Percentiles rank a stretch among this genome's conserved stretches.
Evolutionary conservation across 2,329 filamentous ascomycete species (phyloP).

Genomic region (Fusarium sp.): DNA sequence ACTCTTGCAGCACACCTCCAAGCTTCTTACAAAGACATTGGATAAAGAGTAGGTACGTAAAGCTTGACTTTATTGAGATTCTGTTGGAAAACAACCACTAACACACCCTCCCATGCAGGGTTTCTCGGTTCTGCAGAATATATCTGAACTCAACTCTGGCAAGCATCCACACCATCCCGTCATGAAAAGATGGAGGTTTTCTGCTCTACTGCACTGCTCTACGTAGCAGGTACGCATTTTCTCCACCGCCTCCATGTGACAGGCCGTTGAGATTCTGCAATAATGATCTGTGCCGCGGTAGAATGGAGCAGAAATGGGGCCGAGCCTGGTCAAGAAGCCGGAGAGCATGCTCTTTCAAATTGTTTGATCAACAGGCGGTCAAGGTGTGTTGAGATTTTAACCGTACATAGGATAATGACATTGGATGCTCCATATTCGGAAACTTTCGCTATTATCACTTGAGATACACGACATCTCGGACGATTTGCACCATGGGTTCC

Average conservation of each 20-base stretch:
- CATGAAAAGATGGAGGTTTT: constrained; percentile 5
- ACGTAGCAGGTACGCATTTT: constrained; percentile 28
- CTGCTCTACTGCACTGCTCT: constrained; percentile 9
- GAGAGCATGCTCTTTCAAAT: constrained; percentile 24
- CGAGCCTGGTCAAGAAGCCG: constrained; percentile 32
- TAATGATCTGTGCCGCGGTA: constrained; percentile 46
- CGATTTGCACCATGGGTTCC: constrained; percentile 19
- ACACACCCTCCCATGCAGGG: constrained; percentile 17
- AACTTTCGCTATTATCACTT: constrained; percentile 16
- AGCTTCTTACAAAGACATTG: constrained; percentile 6
- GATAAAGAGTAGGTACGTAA: constrained; percentile 14
- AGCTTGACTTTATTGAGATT: constrained; percentile 21
- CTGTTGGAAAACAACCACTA: constrained; percentile 5
- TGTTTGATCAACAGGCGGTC: constrained; percentile 46
- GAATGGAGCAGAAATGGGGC: constrained; percentile 36
- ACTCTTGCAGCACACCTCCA: constrained; percentile 39
- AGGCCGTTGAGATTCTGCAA: constrained; percentile 43
- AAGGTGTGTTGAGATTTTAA: constrained; percentile 30
- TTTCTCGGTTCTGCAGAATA: constrained; percentile 29
- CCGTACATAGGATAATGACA: background rate
- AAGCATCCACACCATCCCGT: constrained; percentile 20
- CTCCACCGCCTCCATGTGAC: constrained; percentile 45
- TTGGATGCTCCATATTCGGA: constrained; percentile 14
- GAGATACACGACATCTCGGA: constrained; percentile 5
- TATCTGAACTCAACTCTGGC: constrained; percentile 35